Evolutionary conservation across 306 rosid species (phyloP).

Genomic region (Dicorynia guianensis): DNA sequence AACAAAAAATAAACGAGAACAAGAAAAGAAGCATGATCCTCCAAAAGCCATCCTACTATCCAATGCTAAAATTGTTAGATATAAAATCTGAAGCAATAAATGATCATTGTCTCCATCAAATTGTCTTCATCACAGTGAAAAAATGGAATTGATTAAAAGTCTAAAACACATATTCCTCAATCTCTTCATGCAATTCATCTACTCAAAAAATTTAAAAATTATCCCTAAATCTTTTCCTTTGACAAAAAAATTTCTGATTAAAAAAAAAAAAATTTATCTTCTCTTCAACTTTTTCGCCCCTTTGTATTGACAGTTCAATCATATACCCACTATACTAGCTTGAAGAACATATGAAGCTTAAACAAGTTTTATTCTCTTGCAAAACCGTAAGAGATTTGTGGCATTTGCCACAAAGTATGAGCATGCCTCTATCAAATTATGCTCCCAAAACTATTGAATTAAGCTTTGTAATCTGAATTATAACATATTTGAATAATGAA

Average conservation of each 20-base stretch:
- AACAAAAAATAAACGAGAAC: neutral
- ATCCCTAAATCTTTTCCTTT: neutral
- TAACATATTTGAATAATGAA: constrained; percentile 39
- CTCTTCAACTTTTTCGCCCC: neutral
- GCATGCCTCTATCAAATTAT: constrained; percentile 34
- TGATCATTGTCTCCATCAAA: constrained; percentile 4
- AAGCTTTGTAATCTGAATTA: constrained; percentile 37
- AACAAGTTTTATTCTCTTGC: constrained; percentile 31
- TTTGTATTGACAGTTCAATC: neutral
- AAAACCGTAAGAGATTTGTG: constrained; percentile 19
- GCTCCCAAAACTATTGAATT: constrained; percentile 22
- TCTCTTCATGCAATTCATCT: constrained; percentile 17
- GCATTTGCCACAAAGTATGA: constrained; percentile 6
- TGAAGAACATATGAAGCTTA: constrained; percentile 26
- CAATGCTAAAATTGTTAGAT: constrained; percentile 4
- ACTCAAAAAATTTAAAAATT: neutral
- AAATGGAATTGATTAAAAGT: constrained; percentile 11
- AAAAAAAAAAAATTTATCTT: neutral
- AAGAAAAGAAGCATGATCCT: neutral
- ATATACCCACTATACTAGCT: constrained; percentile 23
- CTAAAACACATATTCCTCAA: constrained; percentile 1
- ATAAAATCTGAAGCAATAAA: constrained; percentile 1
- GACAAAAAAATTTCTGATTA: neutral
- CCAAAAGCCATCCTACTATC: neutral
- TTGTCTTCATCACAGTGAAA: neutral